These are phyloP conservation scores for Uronychia setigera DNA, from an alignment of 73 alveolate species.

Conservation along the genomic window DNA sequence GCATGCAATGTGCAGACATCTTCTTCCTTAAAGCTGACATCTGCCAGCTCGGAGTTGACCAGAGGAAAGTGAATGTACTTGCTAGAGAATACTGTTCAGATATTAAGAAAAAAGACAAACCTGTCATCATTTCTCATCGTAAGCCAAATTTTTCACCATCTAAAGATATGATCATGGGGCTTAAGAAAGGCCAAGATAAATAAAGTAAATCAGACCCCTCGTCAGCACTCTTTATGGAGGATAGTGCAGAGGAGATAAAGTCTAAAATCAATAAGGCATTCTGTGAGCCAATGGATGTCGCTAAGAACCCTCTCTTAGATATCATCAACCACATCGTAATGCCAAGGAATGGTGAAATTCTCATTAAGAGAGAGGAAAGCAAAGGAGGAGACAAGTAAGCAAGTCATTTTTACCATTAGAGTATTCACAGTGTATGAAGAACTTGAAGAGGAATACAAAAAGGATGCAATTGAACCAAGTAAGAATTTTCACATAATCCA, in stretches of 20 bases:
- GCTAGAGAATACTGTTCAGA: constrained; percentile 98
- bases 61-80: constrained; percentile 99
- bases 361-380: constrained; percentile 66
- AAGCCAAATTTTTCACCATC: background rate
- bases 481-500: background rate
- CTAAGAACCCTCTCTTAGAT: constrained; percentile 95
- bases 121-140: constrained; percentile 95
- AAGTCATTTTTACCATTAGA: background rate
- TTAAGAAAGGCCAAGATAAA: constrained; percentile 94
- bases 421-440: constrained; percentile 73
- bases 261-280: constrained; percentile 96
- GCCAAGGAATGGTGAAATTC: constrained; percentile 74
- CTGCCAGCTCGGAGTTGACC: constrained; percentile 98
- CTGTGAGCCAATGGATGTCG: constrained; percentile 88
- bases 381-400: constrained; percentile 75
- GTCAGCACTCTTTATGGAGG: constrained; percentile 99
- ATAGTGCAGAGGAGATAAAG: constrained; percentile 94
- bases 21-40: constrained; percentile 98
- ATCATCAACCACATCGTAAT: constrained; percentile 86
- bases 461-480: constrained; percentile 87
- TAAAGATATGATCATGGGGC: constrained; percentile 96
- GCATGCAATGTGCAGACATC: constrained; percentile 99
- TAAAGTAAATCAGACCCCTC: constrained; percentile 98
- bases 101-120: constrained; percentile 78
- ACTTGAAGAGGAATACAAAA: constrained; percentile 79